Evolutionary conservation across 1,139 yeast genomes (phyloP).

Genomic region (Taphrina confusa): DNA sequence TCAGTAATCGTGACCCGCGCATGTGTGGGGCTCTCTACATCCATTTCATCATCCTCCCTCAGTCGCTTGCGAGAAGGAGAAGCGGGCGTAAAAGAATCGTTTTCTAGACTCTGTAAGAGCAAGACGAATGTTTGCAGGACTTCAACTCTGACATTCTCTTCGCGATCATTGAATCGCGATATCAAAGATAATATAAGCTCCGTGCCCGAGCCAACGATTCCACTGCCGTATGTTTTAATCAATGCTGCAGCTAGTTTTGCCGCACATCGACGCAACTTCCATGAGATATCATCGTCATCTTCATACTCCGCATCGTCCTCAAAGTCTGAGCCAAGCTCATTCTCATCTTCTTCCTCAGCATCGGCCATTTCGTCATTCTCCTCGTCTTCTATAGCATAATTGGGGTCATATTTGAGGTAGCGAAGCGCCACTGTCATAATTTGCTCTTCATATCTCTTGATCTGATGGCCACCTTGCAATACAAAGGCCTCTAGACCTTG

Average conservation of each 20-base stretch:
- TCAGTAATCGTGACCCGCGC: neutral
- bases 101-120: slow-evolving; percentile 18
- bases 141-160: slow-evolving; percentile 49
- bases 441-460: slow-evolving; percentile 45
- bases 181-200: slow-evolving; percentile 44
- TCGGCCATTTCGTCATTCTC: slow-evolving; percentile 50
- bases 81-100: neutral
- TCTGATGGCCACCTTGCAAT: slow-evolving; percentile 41
- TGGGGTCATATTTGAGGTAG: slow-evolving; percentile 63
- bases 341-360: slow-evolving; percentile 47
- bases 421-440: slow-evolving; percentile 48
- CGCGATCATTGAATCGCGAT: slow-evolving; percentile 47
- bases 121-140: slow-evolving; percentile 45
- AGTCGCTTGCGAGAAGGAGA: slow-evolving; percentile 20
- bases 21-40: neutral
- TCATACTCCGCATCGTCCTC: slow-evolving; percentile 51
- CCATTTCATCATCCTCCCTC: slow-evolving; percentile 27
- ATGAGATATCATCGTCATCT: slow-evolving; percentile 63
- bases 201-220: slow-evolving; percentile 38
- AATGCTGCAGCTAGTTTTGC: slow-evolving; percentile 53
- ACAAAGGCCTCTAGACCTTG: slow-evolving; percentile 45
- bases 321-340: slow-evolving; percentile 42
- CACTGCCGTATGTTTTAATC: slow-evolving; percentile 47
- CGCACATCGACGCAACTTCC: slow-evolving; percentile 67
- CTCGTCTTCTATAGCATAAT: slow-evolving; percentile 50